These are phyloP conservation scores for Corynascus novoguineensis DNA, from an alignment of 495 filamentous ascomycete species.

Conservation along the genomic window DNA sequence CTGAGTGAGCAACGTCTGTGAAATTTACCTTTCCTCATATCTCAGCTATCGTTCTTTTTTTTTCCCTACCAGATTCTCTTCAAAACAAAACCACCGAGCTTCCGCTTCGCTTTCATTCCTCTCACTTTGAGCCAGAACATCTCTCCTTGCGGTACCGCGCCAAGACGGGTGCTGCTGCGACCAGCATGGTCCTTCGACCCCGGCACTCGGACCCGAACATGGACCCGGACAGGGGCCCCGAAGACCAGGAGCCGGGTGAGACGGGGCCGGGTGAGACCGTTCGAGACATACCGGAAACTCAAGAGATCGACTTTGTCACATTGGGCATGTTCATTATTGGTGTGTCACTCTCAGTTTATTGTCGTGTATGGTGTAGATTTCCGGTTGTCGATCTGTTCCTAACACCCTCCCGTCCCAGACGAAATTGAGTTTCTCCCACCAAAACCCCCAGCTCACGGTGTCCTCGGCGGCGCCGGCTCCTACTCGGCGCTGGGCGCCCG, in stretches of 20 bases:
- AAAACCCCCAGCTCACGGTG: constrained; percentile 56
- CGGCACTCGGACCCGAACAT: background rate
- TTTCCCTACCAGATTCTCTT: background rate
- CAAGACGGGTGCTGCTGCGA: background rate
- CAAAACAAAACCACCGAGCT: no score
- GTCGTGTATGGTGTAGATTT: no score
- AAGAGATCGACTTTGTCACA: constrained; percentile 72
- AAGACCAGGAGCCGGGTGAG: background rate
- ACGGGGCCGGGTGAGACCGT: background rate
- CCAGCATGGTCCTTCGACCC: background rate
- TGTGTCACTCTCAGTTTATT: constrained; percentile 42
- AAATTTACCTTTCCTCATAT: background rate
- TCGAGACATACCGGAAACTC: constrained; percentile 11
- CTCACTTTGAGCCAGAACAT: background rate
- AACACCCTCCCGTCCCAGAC: constrained; percentile 53
- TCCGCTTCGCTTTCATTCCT: no score
- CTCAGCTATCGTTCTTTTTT: background rate
- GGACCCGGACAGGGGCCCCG: background rate
- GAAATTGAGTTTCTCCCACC: constrained; percentile 76
- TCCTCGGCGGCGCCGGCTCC: constrained; percentile 80
- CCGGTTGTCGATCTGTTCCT: constrained; percentile 14
- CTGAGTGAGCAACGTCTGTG: background rate
- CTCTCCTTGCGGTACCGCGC: background rate
- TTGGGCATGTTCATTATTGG: constrained; percentile 96
- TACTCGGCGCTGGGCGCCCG: constrained; percentile 86